These are phyloP conservation scores for Bolboschoenoplectus hybrid DNA, from an alignment of 202 grass and related monocot genomes.

Conservation along the genomic window DNA sequence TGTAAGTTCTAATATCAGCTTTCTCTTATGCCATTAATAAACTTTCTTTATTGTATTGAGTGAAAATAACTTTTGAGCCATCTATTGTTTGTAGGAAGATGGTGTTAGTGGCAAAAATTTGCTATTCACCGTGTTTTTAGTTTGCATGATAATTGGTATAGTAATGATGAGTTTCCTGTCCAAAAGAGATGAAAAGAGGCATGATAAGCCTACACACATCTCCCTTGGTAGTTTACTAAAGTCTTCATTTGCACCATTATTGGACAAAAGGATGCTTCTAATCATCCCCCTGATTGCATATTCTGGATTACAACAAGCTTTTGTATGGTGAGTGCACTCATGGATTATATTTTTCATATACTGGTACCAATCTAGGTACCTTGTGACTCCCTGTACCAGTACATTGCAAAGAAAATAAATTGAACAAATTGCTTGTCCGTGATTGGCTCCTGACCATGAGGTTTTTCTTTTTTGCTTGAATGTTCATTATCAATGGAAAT, in stretches of 20 bases:
- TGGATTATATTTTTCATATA: background rate
- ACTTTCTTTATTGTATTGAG: background rate
- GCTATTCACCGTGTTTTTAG: conserved; percentile 85
- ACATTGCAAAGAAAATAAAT: background rate
- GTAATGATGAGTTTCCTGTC: conserved; percentile 91
- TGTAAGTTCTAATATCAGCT: conserved; percentile 37
- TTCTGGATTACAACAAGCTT: conserved; percentile 94
- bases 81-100: conserved; percentile 53
- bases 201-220: conserved; percentile 45
- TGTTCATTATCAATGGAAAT: conserved; percentile 29
- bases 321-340: conserved; percentile 70
- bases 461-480: background rate
- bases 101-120: conserved; percentile 75
- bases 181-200: conserved; percentile 57
- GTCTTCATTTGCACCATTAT: conserved; percentile 69
- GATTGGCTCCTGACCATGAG: background rate
- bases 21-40: background rate
- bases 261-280: conserved; percentile 84
- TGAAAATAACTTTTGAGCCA: conserved; percentile 22
- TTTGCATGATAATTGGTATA: conserved; percentile 86
- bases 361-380: background rate
- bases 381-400: background rate
- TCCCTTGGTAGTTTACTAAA: conserved; percentile 69
- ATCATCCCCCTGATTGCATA: conserved; percentile 83
- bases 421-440: background rate